Conservation (phyloP, 78 protist species). For the Protostelium mycophagum region DNA sequence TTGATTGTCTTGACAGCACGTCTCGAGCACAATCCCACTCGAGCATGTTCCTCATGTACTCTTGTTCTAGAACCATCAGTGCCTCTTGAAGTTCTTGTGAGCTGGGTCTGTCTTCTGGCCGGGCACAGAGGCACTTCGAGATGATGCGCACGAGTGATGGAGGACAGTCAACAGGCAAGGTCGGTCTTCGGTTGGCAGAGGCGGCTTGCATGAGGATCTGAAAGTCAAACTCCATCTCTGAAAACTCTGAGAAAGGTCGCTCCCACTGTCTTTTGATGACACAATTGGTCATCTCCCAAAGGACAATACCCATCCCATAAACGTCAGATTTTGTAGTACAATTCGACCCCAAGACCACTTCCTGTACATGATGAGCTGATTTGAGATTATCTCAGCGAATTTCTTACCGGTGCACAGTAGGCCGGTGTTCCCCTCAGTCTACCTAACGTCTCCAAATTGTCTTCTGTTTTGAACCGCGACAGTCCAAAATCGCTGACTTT, state of each 20-base stretch:
- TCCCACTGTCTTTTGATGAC: slow-evolving; percentile 21
- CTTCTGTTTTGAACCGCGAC: slow-evolving; percentile 24
- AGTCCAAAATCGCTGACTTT: slow-evolving; percentile 55
- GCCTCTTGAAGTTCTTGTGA: background rate
- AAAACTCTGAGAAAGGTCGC: slow-evolving; percentile 43
- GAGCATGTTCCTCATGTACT: too few species aligned
- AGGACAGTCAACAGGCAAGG: slow-evolving; percentile 37
- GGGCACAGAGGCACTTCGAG: slow-evolving; percentile 30
- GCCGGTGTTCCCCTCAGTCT: slow-evolving; percentile 32
- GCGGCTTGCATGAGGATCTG: slow-evolving; percentile 47
- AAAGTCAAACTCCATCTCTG: slow-evolving; percentile 34
- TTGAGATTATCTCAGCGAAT: background rate
- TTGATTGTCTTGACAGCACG: too few species aligned
- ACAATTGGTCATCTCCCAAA: slow-evolving; percentile 42
- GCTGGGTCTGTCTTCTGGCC: slow-evolving; percentile 36
- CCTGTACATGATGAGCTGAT: background rate
- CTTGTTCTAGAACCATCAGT: background rate
- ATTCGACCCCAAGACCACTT: slow-evolving; percentile 8
- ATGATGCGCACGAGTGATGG: slow-evolving; percentile 23
- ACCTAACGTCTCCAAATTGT: slow-evolving; percentile 20
- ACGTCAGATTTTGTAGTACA: slow-evolving; percentile 34
- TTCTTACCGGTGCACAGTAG: slow-evolving; percentile 43
- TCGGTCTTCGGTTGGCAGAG: slow-evolving; percentile 43
- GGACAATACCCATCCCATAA: slow-evolving; percentile 38
- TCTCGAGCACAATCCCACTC: too few species aligned